Evolutionary conservation across 2,329 filamentous ascomycete species (phyloP).

Genomic region (Hymenoscyphus infarciens): DNA sequence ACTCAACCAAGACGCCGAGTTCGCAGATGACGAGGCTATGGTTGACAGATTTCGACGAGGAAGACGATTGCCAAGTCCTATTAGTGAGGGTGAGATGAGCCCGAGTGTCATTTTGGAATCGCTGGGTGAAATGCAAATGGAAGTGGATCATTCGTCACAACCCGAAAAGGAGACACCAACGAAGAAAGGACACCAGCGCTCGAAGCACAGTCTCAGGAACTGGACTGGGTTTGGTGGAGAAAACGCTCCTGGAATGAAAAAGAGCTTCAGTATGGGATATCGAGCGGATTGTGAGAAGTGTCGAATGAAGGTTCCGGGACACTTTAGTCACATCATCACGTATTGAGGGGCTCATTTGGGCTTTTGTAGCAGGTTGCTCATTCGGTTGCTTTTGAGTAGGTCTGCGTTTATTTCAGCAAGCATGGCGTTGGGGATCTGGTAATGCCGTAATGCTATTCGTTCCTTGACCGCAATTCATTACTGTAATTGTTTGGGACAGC

Average conservation of each 20-base stretch:
- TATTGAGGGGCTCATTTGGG: constrained; percentile 18
- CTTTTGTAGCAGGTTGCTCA: not conserved
- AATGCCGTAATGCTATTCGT: constrained; percentile 9
- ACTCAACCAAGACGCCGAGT: constrained; percentile 20
- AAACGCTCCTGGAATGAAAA: constrained; percentile 52
- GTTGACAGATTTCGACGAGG: constrained; percentile 28
- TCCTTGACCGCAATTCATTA: not conserved
- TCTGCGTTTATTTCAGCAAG: constrained; percentile 18
- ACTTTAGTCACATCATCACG: constrained; percentile 76
- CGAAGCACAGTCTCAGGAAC: constrained; percentile 34
- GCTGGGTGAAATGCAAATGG: constrained; percentile 35
- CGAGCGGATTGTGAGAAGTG: constrained; percentile 77
- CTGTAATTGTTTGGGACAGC: not conserved
- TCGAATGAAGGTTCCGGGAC: constrained; percentile 67
- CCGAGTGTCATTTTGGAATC: constrained; percentile 32
- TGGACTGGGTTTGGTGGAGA: constrained; percentile 31
- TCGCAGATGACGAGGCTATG: constrained; percentile 29
- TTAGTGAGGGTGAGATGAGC: constrained; percentile 35
- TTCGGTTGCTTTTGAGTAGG: constrained; percentile 9
- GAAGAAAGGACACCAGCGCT: constrained; percentile 35
- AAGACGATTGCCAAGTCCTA: constrained; percentile 35
- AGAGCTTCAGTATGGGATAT: constrained; percentile 74
- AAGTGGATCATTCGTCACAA: constrained; percentile 26
- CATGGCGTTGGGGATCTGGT: constrained; percentile 21
- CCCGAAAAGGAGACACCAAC: constrained; percentile 25